Conservation (phyloP, 805 yeast genomes). For the Cyberlindnera suaveolens region DNA sequence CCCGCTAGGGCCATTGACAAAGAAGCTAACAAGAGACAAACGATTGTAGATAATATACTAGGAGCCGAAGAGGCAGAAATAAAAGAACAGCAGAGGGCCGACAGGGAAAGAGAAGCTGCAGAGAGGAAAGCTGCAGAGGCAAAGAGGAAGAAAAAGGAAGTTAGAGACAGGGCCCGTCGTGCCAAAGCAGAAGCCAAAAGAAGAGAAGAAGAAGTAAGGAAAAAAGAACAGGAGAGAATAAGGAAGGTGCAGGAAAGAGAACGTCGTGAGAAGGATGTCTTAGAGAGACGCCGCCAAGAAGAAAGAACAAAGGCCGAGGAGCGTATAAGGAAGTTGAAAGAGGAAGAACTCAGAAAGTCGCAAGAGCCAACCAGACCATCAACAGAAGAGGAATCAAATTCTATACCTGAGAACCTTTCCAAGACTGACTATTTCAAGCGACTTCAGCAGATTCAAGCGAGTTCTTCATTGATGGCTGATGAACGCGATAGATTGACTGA, state of each 20-base stretch:
- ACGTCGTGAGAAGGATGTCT: conserved; percentile 6
- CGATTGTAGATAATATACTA: neutral
- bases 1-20: conserved; percentile 2
- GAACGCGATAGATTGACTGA: conserved; percentile 6
- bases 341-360: neutral
- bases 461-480: neutral
- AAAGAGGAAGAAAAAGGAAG: neutral
- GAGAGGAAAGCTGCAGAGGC: neutral
- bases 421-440: conserved; percentile 6
- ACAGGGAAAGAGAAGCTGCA: neutral
- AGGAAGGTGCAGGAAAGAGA: conserved; percentile 4
- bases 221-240: conserved; percentile 1
- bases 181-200: neutral
- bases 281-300: conserved; percentile 12
- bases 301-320: conserved; percentile 7
- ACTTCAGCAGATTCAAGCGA: conserved; percentile 3
- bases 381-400: neutral
- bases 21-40: conserved; percentile 2
- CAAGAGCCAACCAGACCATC: too few relatives aligned
- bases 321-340: conserved; percentile 1
- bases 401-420: neutral
- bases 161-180: conserved; percentile 1
- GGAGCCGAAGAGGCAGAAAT: neutral
- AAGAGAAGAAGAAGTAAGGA: neutral
- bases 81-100: conserved; percentile 1